Evolutionary conservation across 495 filamentous ascomycete genomes (phyloP).

Genomic region (Xylaria scruposa): DNA sequence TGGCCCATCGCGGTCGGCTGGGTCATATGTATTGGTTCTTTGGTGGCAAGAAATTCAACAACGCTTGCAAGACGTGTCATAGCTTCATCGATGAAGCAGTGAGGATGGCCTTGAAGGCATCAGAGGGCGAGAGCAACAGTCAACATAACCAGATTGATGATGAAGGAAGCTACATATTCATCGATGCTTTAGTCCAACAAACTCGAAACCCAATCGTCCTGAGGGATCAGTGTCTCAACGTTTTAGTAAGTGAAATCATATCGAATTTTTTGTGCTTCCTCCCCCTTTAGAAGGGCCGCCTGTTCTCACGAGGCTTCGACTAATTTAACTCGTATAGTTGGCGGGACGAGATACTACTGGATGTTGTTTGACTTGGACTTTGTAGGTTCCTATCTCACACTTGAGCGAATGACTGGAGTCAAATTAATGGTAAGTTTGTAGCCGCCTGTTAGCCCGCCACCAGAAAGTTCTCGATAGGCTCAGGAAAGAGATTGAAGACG

Average conservation of each 20-base stretch:
- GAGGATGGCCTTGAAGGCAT: neutral
- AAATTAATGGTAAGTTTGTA: no score
- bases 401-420: neutral
- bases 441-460: no score
- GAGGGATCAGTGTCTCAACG: neutral
- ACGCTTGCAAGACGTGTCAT: neutral
- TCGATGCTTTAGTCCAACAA: neutral
- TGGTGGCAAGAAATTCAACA: neutral
- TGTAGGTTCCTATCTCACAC: neutral
- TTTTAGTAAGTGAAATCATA: no score
- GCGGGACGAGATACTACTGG: no score
- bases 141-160: neutral
- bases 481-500: neutral
- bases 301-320: no score
- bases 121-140: no score
- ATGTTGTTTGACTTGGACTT: no score
- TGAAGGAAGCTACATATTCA: neutral
- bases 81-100: neutral
- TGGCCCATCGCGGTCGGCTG: no score
- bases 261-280: no score
- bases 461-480: neutral
- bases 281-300: no score
- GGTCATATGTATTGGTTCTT: neutral
- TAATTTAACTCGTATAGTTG: no score
- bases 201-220: neutral